phyloP scores from a whole-genome alignment of 2,329 filamentous ascomycete species.

The Diaporthe helianthi region DNA sequence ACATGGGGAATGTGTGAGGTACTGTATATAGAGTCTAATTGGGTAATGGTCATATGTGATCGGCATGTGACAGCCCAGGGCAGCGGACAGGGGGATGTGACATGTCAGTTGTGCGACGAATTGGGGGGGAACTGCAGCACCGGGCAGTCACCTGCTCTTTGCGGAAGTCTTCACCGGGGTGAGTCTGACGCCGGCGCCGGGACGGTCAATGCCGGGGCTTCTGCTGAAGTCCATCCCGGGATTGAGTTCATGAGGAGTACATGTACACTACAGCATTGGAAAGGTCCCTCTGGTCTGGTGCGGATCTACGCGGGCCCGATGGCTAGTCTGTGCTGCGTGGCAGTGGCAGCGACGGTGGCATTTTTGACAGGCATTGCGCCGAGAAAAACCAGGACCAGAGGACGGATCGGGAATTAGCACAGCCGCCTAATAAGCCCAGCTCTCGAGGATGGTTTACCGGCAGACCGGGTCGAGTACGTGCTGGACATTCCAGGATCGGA shows the following conservation, averaged over 20 bases:
- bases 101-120: slow-evolving; percentile 2
- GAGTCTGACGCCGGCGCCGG: slow-evolving; percentile 1
- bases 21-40: not conserved
- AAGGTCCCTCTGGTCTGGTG: not conserved
- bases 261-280: not conserved
- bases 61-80: not conserved
- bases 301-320: slow-evolving; percentile 22
- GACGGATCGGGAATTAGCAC: not conserved
- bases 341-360: slow-evolving; percentile 22
- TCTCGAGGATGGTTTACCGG: slow-evolving; percentile 9
- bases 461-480: slow-evolving; percentile 3
- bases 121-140: not conserved
- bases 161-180: slow-evolving; percentile 27
- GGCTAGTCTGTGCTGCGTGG: slow-evolving; percentile 21
- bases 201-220: not conserved
- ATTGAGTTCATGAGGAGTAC: not conserved
- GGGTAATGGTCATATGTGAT: not conserved
- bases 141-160: slow-evolving; percentile 20
- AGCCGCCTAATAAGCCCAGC: not conserved
- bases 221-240: not conserved
- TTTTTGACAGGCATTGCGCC: slow-evolving; percentile 6
- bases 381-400: not conserved
- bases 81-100: slow-evolving; percentile 4
- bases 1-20: slow-evolving; percentile 1
- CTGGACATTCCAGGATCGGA: not conserved